A percentile compares a stretch with the other conserved stretches of the same genome.
phyloP scores from a whole-genome alignment of 108 stramenopile species.

The Cyclotella distinguenda region DNA sequence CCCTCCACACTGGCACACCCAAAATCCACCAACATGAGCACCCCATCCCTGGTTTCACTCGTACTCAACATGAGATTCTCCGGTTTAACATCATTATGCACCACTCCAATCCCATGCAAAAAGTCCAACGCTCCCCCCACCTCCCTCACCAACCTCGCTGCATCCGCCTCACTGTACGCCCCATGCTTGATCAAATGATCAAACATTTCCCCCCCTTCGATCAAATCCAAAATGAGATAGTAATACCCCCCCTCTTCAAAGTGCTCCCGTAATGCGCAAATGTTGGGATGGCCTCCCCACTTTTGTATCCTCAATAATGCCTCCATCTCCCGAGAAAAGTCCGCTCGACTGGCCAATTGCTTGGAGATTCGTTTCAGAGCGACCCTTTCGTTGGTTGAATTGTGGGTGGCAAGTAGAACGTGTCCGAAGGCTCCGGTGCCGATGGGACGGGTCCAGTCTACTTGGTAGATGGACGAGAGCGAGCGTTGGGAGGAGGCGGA shows the following conservation, averaged over 20 bases:
- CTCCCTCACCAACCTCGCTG: conserved; percentile 68
- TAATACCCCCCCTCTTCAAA: conserved; percentile 70
- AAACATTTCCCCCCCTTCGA: conserved; percentile 85
- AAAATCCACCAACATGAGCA: conserved; percentile 83
- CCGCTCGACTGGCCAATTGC: conserved; percentile 57
- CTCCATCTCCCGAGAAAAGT: conserved; percentile 82
- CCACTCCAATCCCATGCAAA: conserved; percentile 76
- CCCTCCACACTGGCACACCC: conserved; percentile 69
- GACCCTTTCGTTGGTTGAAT: conserved; percentile 51
- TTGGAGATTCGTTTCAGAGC: conserved; percentile 85
- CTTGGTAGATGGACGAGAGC: conserved; percentile 36
- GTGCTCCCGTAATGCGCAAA: conserved; percentile 68
- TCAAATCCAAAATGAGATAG: conserved; percentile 76
- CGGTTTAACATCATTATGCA: conserved; percentile 86
- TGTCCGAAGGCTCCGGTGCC: conserved; percentile 69
- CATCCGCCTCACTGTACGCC: conserved; percentile 82
- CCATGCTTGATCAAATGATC: conserved; percentile 83
- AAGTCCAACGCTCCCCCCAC: conserved; percentile 71
- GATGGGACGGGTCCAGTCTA: conserved; percentile 46
- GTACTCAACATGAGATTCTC: conserved; percentile 83
- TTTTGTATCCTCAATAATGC: conserved; percentile 77
- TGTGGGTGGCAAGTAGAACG: conserved; percentile 65
- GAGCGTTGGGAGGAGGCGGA: conserved; percentile 30
- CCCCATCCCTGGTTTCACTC: conserved; percentile 50
- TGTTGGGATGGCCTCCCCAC: conserved; percentile 82